A percentile compares a stretch with the other conserved stretches of the same genome.
Conservation (phyloP, 2,329 filamentous ascomycete species). For the Colletotrichum phormii region DNA sequence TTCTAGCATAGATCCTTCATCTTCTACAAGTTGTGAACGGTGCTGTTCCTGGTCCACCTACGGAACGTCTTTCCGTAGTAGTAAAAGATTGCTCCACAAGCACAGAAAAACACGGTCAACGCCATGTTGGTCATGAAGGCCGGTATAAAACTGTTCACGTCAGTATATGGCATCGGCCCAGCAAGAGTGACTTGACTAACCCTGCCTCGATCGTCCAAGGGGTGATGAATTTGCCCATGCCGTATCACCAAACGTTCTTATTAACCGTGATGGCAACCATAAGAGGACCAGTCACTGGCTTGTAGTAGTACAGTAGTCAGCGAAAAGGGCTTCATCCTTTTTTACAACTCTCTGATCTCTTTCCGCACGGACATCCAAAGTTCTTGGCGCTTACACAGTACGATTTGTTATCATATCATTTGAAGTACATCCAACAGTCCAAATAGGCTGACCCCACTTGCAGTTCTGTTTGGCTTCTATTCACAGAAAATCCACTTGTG, state of each 20-base stretch:
- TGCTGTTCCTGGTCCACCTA: neutral
- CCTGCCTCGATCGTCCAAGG: neutral
- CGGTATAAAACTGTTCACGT: neutral
- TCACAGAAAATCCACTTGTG: too few species aligned
- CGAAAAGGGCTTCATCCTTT: too few species aligned
- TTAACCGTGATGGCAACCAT: slow-evolving; percentile 5
- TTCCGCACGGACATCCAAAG: too few species aligned
- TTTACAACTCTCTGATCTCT: too few species aligned
- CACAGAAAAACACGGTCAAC: neutral
- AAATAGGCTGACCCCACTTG: too few species aligned
- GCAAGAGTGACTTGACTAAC: neutral
- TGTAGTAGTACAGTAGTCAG: too few species aligned
- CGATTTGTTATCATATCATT: too few species aligned
- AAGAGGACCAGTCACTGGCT: slow-evolving; percentile 65
- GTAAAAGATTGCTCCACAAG: neutral
- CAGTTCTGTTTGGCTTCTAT: too few species aligned
- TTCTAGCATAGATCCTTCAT: neutral
- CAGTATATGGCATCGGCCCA: neutral
- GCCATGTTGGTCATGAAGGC: neutral
- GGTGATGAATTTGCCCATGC: neutral
- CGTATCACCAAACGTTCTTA: neutral
- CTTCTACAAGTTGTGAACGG: neutral
- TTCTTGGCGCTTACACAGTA: too few species aligned
- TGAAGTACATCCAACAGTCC: too few species aligned
- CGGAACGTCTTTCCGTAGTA: neutral